Percentiles rank a stretch among this genome's conserved stretches.
Evolutionary conservation across 2,329 filamentous ascomycete species (phyloP).

Genomic region (Zymoseptoria brevis): DNA sequence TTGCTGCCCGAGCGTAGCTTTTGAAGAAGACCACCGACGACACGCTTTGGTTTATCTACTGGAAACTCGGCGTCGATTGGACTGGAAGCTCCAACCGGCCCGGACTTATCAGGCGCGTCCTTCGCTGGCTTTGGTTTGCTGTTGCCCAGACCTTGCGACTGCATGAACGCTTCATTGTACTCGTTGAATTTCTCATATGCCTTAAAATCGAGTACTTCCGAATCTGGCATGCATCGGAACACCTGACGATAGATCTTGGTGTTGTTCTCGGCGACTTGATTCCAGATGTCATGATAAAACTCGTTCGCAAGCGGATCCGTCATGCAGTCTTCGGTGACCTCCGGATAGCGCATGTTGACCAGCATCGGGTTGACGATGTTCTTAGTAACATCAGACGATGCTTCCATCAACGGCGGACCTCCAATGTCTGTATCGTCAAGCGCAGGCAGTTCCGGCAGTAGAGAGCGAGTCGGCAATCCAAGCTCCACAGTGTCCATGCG

Average conservation of each 20-base stretch:
- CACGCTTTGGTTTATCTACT: constrained; percentile 8
- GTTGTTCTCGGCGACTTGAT: constrained; percentile 81
- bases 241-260: constrained; percentile 89
- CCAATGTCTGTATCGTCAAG: constrained; percentile 77
- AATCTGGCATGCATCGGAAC: constrained; percentile 96
- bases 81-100: constrained; percentile 39
- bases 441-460: constrained; percentile 61
- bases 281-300: constrained; percentile 87
- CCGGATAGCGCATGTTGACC: constrained; percentile 63
- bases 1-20: constrained; percentile 28
- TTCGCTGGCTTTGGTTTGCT: constrained; percentile 45
- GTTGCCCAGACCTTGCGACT: constrained; percentile 49
- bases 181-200: constrained; percentile 79
- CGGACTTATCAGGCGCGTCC: constrained; percentile 41
- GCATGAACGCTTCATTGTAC: constrained; percentile 70
- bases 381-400: constrained; percentile 38
- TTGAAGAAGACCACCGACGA: constrained; percentile 27
- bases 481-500: constrained; percentile 59
- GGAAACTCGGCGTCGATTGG: constrained; percentile 3
- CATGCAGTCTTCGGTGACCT: constrained; percentile 88
- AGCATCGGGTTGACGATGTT: constrained; percentile 42
- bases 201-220: constrained; percentile 84
- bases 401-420: constrained; percentile 56
- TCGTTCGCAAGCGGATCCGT: constrained; percentile 71
- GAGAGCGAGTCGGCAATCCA: constrained; percentile 59